Evolutionary conservation across 352 stramenopile genomes (phyloP), one percentile per base, ranked within the genome.

Genomic region (Phytophthora sp.): DNA sequence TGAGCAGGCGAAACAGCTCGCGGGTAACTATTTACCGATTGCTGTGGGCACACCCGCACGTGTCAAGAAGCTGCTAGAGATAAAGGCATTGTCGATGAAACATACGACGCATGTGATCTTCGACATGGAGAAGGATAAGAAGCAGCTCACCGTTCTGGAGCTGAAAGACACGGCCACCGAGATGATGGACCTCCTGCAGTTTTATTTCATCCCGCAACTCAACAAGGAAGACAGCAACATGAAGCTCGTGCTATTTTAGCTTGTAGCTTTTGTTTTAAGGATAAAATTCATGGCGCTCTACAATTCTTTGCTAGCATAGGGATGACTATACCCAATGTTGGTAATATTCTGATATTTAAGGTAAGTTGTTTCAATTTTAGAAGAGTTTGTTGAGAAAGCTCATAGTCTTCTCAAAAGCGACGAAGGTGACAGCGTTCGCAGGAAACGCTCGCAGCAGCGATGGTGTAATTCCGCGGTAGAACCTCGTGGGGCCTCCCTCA

Each of bases 101-200:
- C 82, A 92, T 71, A 94, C 88, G 54, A 85, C 80, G 20, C 77
- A 91, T 71, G 72, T 96, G 51, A 75, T 96, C 42, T 57, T 96
- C 38, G 88, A 96, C 53, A 94, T 96, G 86, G 78, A 90, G 57
- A 90, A 91, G 61, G 84, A 96, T 82, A 93, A 94, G 68, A 96
- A 96, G 69, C 72, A 83, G 27, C 77, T 93, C 66, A 94, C 84
- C 18, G 69, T 96, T 45, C 53, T 96, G 30, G 81, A 96, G 42
- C 70, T 96, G 54, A 93, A 96, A 66, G 88, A 94, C 71, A 94
- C 88, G 69, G 74, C 76, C 47, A 84, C 80, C 35, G 88, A 96
- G 61, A 86, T 89, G 78, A 65, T 91, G 57, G 86, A 96, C 27
- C 61, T 93, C 20, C 56, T 96, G 58, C 80, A 93, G 71, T 94